Evolutionary conservation across 768 basidiomycete species (phyloP), one percentile per base, ranked within the genome.

Genomic region (Leucosporidium yakuticum): DNA sequence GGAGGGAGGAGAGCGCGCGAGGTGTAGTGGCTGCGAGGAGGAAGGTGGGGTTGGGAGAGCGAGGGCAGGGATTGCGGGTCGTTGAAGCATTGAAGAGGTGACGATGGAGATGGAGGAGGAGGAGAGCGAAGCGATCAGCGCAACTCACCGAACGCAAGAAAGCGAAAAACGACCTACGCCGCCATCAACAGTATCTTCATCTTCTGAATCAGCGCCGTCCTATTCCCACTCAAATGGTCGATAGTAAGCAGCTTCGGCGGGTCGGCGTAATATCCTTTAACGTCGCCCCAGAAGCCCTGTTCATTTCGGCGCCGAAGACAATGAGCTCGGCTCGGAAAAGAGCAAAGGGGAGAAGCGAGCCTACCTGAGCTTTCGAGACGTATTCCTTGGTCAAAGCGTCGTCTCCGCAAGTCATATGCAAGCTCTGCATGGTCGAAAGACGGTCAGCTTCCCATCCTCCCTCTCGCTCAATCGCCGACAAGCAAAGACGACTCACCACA

Each of bases 281-380:
- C 62, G 27, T 70, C 69, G 36, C 34, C 39, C 65, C 65, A 70
- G 69, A 64, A 70, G 2, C 69, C 69, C 64, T 65, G 48, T 32
- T 15, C 39, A 9, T 20, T n/a, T 2, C 7, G 31, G 23, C 21
- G 20, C 29, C n/a, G n/a, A n/a, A n/a, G n/a, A 34, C 8, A 36
- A 36, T 36, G 12, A 50, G 47, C 21, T 4, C 20, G 25, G 44
- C 14, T 32, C 15, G 4, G 12, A n/a, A 17, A 8, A 7, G 20
- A 32, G 5, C 15, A 39, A 49, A 57, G 19, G 29, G 63, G 62
- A 39, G 60, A 47, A 15, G 39, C n/a, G 39, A 15, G 17, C 39
- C 11, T 15, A 44, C 39, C 39, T 44, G 39, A 14, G 62, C 27
- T 55, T 65, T 69, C 12, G 64, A 39, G 31, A 70, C 27, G 7